Evolutionary conservation across 108 stramenopile species (phyloP).

Genomic region (Skeletonema menzelii): DNA sequence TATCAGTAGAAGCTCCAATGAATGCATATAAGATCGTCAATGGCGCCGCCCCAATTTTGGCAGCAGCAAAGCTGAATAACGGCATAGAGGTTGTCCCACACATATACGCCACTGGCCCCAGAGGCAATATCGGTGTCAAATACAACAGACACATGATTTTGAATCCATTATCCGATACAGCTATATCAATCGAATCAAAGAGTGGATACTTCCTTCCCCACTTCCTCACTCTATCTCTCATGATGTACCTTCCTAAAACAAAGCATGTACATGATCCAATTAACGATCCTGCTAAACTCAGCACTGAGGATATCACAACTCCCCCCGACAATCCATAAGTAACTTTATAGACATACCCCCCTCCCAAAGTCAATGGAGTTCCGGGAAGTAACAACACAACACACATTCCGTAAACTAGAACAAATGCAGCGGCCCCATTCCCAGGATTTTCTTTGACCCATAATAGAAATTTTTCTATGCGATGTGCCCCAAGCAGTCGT

Average conservation of each 20-base stretch:
- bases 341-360: slow-evolving; percentile 82
- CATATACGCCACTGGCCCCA: slow-evolving; percentile 82
- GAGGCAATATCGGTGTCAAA: slow-evolving; percentile 74
- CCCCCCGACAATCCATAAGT: slow-evolving; percentile 81
- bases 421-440: slow-evolving; percentile 34
- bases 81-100: slow-evolving; percentile 83
- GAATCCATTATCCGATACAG: slow-evolving; percentile 74
- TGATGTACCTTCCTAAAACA: slow-evolving; percentile 72
- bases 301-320: slow-evolving; percentile 56
- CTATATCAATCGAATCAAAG: slow-evolving; percentile 87
- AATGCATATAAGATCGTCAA: slow-evolving; percentile 77
- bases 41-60: slow-evolving; percentile 78
- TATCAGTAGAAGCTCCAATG: slow-evolving; percentile 76
- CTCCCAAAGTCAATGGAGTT: slow-evolving; percentile 57
- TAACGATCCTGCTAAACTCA: slow-evolving; percentile 62
- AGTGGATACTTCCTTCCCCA: slow-evolving; percentile 84
- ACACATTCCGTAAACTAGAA: slow-evolving; percentile 28
- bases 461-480: slow-evolving; percentile 30
- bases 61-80: slow-evolving; percentile 58
- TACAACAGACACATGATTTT: slow-evolving; percentile 86
- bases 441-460: slow-evolving; percentile 43
- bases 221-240: slow-evolving; percentile 72
- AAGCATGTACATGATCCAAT: slow-evolving; percentile 76
- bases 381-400: slow-evolving; percentile 38
- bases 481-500: slow-evolving; percentile 11